Percentiles rank a stretch among this genome's conserved stretches.
phyloP scores from a whole-genome alignment of 345 rosid genomes.

The Eucalyptus shirleyi region DNA sequence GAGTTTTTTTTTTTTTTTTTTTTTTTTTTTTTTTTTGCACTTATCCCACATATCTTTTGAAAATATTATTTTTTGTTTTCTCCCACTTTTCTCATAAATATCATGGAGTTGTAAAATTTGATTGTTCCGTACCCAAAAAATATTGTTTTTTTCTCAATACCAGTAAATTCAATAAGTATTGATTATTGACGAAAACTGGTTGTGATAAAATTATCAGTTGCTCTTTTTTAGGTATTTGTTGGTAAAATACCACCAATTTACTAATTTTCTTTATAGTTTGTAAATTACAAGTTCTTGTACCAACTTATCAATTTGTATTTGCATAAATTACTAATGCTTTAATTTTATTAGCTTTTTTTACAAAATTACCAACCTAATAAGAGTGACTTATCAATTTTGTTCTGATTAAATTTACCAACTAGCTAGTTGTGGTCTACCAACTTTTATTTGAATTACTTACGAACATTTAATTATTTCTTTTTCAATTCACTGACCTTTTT shows the following conservation, averaged over 20 bases:
- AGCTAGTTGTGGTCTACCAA: background rate
- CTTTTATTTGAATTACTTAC: background rate
- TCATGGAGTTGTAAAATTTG: background rate
- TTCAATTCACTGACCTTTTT: background rate
- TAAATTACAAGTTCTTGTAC: background rate
- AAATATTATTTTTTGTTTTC: background rate
- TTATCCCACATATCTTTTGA: background rate
- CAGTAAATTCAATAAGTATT: background rate
- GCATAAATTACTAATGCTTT: background rate
- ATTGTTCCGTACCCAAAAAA: background rate
- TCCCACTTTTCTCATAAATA: background rate
- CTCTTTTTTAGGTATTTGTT: background rate
- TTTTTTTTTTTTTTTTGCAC: background rate
- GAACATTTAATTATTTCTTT: background rate
- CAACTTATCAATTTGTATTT: background rate
- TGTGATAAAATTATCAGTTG: background rate
- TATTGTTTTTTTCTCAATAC: background rate
- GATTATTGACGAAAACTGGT: background rate
- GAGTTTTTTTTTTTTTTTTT: background rate
- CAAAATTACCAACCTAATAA: background rate
- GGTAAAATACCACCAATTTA: background rate
- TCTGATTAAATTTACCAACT: too few species aligned
- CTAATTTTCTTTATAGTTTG: background rate
- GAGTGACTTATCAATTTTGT: background rate
- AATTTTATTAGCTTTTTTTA: too few species aligned